Conservation (phyloP, 2,329 filamentous ascomycete species). For the Fusarium humuli region DNA sequence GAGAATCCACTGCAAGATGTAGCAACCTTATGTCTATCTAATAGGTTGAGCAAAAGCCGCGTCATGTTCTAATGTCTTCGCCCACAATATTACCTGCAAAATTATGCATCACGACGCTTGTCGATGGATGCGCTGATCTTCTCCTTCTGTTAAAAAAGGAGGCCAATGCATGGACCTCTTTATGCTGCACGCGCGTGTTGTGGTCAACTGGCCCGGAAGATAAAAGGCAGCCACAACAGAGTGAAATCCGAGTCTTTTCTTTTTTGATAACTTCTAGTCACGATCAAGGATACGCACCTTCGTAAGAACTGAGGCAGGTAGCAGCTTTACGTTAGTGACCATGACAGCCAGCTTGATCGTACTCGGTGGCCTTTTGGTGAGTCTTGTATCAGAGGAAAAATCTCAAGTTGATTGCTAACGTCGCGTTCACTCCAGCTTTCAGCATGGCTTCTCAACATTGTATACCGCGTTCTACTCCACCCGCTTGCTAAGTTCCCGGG, state of each 20-base stretch:
- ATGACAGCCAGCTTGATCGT: background rate
- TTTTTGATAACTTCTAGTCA: background rate
- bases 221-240: too few relatives aligned
- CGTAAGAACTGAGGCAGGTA: background rate
- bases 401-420: background rate
- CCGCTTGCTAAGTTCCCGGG: conserved; percentile 34
- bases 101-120: too few relatives aligned
- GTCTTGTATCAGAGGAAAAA: background rate
- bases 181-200: too few relatives aligned
- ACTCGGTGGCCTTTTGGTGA: background rate
- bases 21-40: too few relatives aligned
- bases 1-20: too few relatives aligned
- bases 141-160: too few relatives aligned
- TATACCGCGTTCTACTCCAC: conserved; percentile 24
- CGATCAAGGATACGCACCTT: background rate
- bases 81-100: too few relatives aligned
- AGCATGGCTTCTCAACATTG: background rate
- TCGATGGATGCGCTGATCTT: too few relatives aligned
- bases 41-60: too few relatives aligned
- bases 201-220: too few relatives aligned
- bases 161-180: too few relatives aligned
- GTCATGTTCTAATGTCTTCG: too few relatives aligned
- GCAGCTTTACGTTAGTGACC: background rate
- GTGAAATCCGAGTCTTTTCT: background rate
- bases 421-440: background rate